These are phyloP conservation scores for Capronia coronata DNA, from an alignment of 2,329 filamentous ascomycete species.

Conservation along the genomic window DNA sequence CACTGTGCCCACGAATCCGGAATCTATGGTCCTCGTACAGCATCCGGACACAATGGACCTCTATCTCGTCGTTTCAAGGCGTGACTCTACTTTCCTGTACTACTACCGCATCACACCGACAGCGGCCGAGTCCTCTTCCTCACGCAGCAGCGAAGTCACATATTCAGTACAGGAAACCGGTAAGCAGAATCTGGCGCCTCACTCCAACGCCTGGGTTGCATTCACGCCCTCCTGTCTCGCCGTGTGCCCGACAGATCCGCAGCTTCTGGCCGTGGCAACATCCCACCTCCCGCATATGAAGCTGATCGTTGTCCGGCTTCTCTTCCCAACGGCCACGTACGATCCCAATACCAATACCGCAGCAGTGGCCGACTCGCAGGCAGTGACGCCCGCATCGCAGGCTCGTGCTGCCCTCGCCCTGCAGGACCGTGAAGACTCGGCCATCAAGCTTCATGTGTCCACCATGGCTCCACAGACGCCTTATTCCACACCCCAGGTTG, in stretches of 20 bases:
- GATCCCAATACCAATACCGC: constrained; percentile 4
- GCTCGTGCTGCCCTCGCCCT: constrained; percentile 30
- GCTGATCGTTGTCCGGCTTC: constrained; percentile 52
- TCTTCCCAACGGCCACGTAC: constrained; percentile 41
- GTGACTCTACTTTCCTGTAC: constrained; percentile 54
- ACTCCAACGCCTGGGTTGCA: constrained; percentile 56
- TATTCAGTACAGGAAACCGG: constrained; percentile 42
- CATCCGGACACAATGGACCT: constrained; percentile 44
- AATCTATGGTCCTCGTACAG: constrained; percentile 49
- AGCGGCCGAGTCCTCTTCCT: constrained; percentile 16
- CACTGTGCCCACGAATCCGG: constrained; percentile 49
- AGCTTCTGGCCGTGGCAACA: constrained; percentile 54
- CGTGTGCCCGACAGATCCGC: constrained; percentile 49
- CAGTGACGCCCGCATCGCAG: constrained; percentile 21
- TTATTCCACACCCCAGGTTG: constrained; percentile 57
- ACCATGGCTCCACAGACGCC: constrained; percentile 58
- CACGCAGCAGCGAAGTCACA: constrained; percentile 16
- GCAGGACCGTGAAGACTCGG: constrained; percentile 53
- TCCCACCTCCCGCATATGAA: constrained; percentile 58
- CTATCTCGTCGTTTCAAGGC: constrained; percentile 49
- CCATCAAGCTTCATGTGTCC: constrained; percentile 54
- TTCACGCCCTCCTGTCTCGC: constrained; percentile 56
- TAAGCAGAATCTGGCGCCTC: constrained; percentile 55
- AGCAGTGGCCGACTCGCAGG: background rate
- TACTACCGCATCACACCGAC: constrained; percentile 42